Evolutionary conservation across 345 rosid species (phyloP).

Genomic region (Eucalyptus pauciflora): DNA sequence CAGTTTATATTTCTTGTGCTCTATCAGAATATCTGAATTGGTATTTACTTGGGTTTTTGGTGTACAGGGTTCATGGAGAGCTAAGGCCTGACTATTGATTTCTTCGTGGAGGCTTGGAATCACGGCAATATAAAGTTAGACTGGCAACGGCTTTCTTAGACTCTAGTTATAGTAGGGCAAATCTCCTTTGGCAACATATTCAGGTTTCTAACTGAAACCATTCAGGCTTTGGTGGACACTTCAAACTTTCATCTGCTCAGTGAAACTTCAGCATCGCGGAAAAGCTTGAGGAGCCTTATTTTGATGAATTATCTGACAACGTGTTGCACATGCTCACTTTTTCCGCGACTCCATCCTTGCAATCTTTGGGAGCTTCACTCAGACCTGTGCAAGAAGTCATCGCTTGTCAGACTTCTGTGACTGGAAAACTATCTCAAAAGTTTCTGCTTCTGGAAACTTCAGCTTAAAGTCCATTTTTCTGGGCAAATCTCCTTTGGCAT

Average conservation of each 20-base stretch:
- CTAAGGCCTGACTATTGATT: background rate
- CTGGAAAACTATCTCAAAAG: background rate
- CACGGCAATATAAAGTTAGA: background rate
- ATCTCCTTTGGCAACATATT: conserved; percentile 39
- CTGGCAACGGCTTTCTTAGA: background rate
- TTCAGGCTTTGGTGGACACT: background rate
- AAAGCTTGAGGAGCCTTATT: conserved; percentile 41
- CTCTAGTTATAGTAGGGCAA: conserved; percentile 9
- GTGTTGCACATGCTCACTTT: background rate
- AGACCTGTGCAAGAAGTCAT: background rate
- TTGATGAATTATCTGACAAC: background rate
- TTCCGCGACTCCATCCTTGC: background rate
- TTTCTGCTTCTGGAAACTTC: conserved; percentile 1
- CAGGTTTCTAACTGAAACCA: conserved; percentile 2
- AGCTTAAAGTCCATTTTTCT: conserved; percentile 13
- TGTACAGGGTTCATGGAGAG: background rate
- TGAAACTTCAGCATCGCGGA: conserved; percentile 11
- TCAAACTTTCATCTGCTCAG: conserved; percentile 2
- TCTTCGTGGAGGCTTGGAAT: background rate
- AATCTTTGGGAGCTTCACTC: background rate
- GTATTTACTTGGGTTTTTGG: background rate
- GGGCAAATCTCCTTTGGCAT: conserved; percentile 73
- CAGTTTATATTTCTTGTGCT: background rate
- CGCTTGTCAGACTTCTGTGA: background rate
- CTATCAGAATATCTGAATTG: background rate